phyloP scores from a whole-genome alignment of 805 yeast genomes.

The Schwanniomyces pseudopolymorphus region DNA sequence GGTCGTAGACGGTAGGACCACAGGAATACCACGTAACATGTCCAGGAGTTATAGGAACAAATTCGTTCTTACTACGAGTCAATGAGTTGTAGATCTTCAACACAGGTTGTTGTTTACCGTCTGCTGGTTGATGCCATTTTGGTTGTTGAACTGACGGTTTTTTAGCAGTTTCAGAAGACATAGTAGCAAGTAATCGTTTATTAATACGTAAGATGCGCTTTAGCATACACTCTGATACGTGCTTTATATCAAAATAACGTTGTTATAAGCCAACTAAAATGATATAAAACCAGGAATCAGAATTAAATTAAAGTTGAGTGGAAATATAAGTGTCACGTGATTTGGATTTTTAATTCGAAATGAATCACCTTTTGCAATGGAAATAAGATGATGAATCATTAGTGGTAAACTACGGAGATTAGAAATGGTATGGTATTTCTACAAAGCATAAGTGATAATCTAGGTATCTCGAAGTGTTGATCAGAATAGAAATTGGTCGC shows the following conservation, averaged over 20 bases:
- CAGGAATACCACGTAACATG: slow-evolving; percentile 93
- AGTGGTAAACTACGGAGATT: no score
- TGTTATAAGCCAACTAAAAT: background rate
- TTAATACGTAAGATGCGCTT: slow-evolving; percentile 4
- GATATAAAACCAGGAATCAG: background rate
- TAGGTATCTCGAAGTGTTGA: background rate
- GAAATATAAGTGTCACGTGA: background rate
- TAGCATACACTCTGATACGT: slow-evolving; percentile 4
- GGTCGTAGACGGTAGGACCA: slow-evolving; percentile 97
- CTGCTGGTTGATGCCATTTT: slow-evolving; percentile 28
- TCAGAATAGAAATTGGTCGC: slow-evolving; percentile 36
- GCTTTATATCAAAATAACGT: background rate
- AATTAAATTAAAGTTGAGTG: background rate
- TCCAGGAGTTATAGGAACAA: slow-evolving; percentile 64
- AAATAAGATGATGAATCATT: no score
- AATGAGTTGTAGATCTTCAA: slow-evolving; percentile 78
- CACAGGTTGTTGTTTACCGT: slow-evolving; percentile 15
- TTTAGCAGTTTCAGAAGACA: slow-evolving; percentile 22
- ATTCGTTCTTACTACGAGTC: slow-evolving; percentile 76
- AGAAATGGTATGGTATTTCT: no score
- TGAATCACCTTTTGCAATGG: no score
- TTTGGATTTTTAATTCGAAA: background rate
- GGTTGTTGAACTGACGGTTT: slow-evolving; percentile 36
- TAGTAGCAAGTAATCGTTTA: slow-evolving; percentile 9
- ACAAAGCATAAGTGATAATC: background rate